phyloP scores from a whole-genome alignment of 2,329 filamentous ascomycete genomes.

The Delphinella strobiligena region DNA sequence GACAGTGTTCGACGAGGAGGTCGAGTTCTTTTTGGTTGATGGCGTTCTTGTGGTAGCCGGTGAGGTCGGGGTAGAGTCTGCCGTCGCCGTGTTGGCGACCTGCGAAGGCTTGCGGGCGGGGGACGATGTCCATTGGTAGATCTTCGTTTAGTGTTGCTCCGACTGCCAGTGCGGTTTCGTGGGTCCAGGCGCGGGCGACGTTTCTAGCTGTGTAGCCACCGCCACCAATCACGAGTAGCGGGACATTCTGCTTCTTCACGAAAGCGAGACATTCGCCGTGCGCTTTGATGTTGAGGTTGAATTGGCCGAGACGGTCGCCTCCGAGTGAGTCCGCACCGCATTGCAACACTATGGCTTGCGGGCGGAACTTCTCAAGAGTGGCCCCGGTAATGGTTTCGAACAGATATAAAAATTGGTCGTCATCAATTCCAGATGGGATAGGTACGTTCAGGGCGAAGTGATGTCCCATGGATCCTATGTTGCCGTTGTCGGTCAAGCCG shows the following conservation, averaged over 20 bases:
- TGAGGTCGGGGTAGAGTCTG: conserved; percentile 77
- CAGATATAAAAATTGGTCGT: conserved; percentile 67
- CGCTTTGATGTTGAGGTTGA: conserved; percentile 92
- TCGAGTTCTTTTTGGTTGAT: conserved; percentile 72
- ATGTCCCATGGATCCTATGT: conserved; percentile 65
- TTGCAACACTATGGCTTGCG: conserved; percentile 82
- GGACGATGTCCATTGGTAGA: conserved; percentile 62
- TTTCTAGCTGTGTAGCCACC: conserved; percentile 95
- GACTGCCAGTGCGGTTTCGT: conserved; percentile 87
- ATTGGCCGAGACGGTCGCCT: conserved; percentile 83
- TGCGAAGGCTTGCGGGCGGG: conserved; percentile 74
- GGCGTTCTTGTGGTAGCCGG: conserved; percentile 54
- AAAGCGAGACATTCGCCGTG: conserved; percentile 86
- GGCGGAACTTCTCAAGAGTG: conserved; percentile 73
- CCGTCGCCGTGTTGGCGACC: conserved; percentile 58
- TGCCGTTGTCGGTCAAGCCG: conserved; percentile 52
- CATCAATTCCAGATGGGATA: conserved; percentile 55
- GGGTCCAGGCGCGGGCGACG: conserved; percentile 91
- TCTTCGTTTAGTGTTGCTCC: conserved; percentile 58
- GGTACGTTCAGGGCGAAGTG: conserved; percentile 59
- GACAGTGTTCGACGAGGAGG: conserved; percentile 64
- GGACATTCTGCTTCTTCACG: conserved; percentile 68
- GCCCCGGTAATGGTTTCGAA: conserved; percentile 72
- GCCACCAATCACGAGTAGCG: conserved; percentile 82
- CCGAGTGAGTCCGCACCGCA: conserved; percentile 92